These are phyloP conservation scores for Pelargonium australe DNA, from an alignment of 441 rosid genomes.

Conservation along the genomic window DNA sequence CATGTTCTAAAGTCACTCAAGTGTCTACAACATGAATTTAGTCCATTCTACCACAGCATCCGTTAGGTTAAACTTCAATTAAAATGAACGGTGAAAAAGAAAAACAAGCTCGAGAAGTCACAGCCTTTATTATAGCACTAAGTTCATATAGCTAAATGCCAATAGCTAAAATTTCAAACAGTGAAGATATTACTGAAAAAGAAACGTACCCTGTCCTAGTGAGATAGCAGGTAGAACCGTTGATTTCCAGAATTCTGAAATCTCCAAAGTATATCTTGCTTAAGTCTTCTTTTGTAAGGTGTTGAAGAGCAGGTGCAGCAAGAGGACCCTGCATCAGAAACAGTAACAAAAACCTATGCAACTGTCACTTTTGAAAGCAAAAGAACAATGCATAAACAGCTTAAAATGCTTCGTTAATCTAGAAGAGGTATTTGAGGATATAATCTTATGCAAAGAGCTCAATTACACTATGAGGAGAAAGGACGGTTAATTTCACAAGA, in stretches of 20 bases:
- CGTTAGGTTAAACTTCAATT: no score
- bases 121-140: no score
- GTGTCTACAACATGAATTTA: no score
- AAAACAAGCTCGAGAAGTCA: no score
- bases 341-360: neutral
- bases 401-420: constrained; percentile 1
- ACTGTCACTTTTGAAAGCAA: no score
- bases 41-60: no score
- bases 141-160: neutral
- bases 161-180: neutral
- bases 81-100: no score
- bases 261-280: constrained; percentile 89
- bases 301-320: constrained; percentile 82
- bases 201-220: constrained; percentile 80
- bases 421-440: no score
- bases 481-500: neutral
- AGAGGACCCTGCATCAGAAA: constrained; percentile 69
- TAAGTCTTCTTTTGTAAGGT: constrained; percentile 73
- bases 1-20: no score
- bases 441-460: no score
- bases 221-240: constrained; percentile 69
- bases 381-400: neutral
- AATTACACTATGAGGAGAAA: neutral
- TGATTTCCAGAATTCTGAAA: constrained; percentile 70
- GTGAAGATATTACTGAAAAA: neutral